phyloP scores from a whole-genome alignment of 371 early-diverging fungal species.

The Mucor ambiguus region DNA sequence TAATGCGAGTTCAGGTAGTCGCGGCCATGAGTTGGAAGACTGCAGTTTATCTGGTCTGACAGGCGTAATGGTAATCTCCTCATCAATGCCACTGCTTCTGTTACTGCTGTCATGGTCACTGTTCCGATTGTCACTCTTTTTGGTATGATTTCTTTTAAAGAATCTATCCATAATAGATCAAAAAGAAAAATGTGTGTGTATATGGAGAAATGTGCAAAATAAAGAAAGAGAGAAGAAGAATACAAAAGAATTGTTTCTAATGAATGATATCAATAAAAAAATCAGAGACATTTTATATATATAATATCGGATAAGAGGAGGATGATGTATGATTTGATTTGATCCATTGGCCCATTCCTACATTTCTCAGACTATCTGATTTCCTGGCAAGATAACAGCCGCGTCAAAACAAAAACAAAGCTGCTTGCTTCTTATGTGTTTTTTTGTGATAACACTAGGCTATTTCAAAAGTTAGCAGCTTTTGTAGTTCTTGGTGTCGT shows the following conservation, averaged over 20 bases:
- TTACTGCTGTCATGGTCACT: constrained; percentile 6
- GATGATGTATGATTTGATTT: not conserved
- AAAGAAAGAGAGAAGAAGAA: not conserved
- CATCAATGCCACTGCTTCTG: constrained; percentile 2
- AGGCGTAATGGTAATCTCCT: not conserved
- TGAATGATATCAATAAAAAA: not conserved
- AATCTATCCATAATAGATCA: constrained; percentile 1
- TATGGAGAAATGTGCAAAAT: not conserved
- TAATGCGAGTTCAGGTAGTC: constrained; percentile 16
- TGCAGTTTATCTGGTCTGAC: not conserved
- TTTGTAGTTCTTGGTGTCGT: not conserved
- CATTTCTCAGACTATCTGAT: constrained; percentile 3
- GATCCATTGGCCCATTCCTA: not conserved
- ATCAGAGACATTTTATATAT: constrained; percentile 2
- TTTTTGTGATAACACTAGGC: not conserved
- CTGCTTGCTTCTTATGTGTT: not conserved
- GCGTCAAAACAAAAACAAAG: not conserved
- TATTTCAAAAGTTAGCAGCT: not conserved
- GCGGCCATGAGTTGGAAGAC: constrained; percentile 11
- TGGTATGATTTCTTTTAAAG: constrained; percentile 1
- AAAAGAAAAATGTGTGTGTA: not conserved
- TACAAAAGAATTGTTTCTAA: not conserved
- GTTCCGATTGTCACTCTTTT: not conserved
- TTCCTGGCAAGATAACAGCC: not conserved
- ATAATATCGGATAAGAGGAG: not conserved